Evolutionary conservation across 768 basidiomycete genomes (phyloP).

Genomic region (Boletus rufocinnamomeus): DNA sequence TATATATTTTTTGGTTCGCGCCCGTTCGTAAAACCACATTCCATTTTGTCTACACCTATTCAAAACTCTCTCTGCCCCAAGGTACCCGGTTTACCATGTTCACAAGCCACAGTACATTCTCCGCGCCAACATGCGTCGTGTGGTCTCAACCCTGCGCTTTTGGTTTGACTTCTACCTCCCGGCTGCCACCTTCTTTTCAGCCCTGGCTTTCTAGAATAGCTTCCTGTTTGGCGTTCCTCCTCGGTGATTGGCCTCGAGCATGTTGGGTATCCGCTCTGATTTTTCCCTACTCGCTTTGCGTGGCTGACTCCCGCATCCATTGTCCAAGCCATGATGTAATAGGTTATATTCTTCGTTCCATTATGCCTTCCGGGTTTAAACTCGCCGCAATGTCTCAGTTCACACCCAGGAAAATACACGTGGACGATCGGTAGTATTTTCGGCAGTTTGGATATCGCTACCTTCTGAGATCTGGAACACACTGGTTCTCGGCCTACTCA

Average conservation of each 20-base stretch:
- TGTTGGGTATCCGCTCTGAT: neutral
- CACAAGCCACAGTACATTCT: conserved; percentile 3
- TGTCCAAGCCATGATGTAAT: conserved; percentile 3
- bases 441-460: conserved; percentile 6
- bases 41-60: neutral
- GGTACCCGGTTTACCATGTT: conserved; percentile 1
- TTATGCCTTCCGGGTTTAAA: neutral
- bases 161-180: conserved; percentile 1
- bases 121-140: conserved; percentile 8
- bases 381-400: conserved; percentile 6
- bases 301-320: conserved; percentile 1
- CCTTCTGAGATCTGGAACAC: conserved; percentile 1
- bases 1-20: conserved; percentile 4
- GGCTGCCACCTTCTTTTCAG: conserved; percentile 10
- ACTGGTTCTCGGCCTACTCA: neutral
- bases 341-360: neutral
- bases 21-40: neutral
- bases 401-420: conserved; percentile 5
- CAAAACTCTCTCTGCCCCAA: conserved; percentile 1
- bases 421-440: conserved; percentile 21
- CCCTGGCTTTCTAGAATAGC: conserved; percentile 2
- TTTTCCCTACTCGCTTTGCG: neutral
- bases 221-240: neutral
- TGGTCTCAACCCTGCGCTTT: conserved; percentile 1
- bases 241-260: neutral